Evolutionary conservation across 1,284 basidiomycete species (phyloP).

Genomic region (Cutaneotrichosporon cavernicola): DNA sequence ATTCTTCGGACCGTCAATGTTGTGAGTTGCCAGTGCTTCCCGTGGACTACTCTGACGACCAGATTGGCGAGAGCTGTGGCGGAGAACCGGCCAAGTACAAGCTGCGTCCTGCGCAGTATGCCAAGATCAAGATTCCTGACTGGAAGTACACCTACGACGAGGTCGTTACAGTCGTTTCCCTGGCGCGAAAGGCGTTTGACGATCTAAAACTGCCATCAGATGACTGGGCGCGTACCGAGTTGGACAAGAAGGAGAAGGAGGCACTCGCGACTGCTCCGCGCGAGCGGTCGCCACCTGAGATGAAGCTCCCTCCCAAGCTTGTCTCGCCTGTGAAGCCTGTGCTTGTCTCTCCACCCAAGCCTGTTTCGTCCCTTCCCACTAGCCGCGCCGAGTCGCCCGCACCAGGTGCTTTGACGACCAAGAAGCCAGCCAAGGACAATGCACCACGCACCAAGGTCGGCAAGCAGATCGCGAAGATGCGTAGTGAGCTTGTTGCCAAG

Average conservation of each 20-base stretch:
- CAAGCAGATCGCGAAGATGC: conserved; percentile 36
- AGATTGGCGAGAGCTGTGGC: conserved; percentile 13
- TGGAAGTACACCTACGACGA: conserved; percentile 44
- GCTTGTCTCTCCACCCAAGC: conserved; percentile 11
- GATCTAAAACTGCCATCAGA: conserved; percentile 37
- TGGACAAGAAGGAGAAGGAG: conserved; percentile 40
- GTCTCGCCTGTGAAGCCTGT: conserved; percentile 10
- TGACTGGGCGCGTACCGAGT: conserved; percentile 42
- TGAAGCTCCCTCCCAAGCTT: background rate
- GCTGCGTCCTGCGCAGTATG: conserved; percentile 42
- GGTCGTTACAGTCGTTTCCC: conserved; percentile 32
- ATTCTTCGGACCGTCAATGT: conserved; percentile 47
- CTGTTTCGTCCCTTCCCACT: background rate
- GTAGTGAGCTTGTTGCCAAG: conserved; percentile 27
- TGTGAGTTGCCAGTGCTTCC: conserved; percentile 28
- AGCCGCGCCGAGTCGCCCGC: conserved; percentile 19
- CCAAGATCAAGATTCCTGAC: conserved; percentile 47
- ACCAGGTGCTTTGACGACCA: conserved; percentile 1
- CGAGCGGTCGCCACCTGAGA: conserved; percentile 9
- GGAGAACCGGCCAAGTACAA: conserved; percentile 22
- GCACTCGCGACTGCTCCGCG: conserved; percentile 19
- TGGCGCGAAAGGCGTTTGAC: conserved; percentile 46
- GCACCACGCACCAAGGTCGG: conserved; percentile 29
- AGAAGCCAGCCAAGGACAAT: conserved; percentile 16
- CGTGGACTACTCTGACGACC: background rate